Conservation (phyloP, 768 basidiomycete genomes). For the Lactarius pseudohatsudake region DNA sequence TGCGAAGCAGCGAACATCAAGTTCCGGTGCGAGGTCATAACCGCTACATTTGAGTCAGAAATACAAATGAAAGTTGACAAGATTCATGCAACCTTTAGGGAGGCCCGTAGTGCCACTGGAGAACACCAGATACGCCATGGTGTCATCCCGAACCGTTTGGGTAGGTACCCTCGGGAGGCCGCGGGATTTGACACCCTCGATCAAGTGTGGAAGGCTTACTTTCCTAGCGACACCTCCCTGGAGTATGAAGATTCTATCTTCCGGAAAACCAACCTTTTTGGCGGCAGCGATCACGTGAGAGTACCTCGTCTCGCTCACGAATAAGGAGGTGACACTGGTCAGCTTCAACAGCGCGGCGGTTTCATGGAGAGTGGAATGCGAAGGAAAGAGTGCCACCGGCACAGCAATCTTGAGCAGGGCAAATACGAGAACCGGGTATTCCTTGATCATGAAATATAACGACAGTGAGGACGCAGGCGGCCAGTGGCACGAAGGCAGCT, state of each 20-base stretch:
- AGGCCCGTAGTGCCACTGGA: slow-evolving; percentile 79
- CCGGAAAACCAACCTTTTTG: slow-evolving; percentile 36
- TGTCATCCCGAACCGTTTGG: slow-evolving; percentile 48
- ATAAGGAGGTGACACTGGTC: slow-evolving; percentile 51
- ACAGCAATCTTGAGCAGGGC: slow-evolving; percentile 49
- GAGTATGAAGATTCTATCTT: slow-evolving; percentile 50
- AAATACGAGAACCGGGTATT: slow-evolving; percentile 52
- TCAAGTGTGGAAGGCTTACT: slow-evolving; percentile 46
- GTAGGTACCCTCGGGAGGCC: slow-evolving; percentile 44
- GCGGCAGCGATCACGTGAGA: slow-evolving; percentile 43
- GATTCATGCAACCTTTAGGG: slow-evolving; percentile 57
- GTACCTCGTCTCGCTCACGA: slow-evolving; percentile 50
- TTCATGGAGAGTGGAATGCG: slow-evolving; percentile 57
- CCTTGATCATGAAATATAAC: slow-evolving; percentile 38
- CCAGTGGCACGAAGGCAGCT: neutral
- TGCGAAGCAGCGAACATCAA: slow-evolving; percentile 39
- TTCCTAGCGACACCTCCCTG: slow-evolving; percentile 44
- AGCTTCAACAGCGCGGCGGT: slow-evolving; percentile 50
- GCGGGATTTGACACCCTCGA: slow-evolving; percentile 41
- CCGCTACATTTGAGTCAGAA: slow-evolving; percentile 41
- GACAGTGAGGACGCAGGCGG: neutral
- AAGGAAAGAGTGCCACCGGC: slow-evolving; percentile 55
- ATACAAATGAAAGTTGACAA: neutral
- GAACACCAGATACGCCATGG: slow-evolving; percentile 68
- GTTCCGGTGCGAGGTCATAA: slow-evolving; percentile 75